Evolutionary conservation across 2,329 filamentous ascomycete species (phyloP), one percentile per base, ranked within the genome.

Genomic region (Cladophialophora exuberans): DNA sequence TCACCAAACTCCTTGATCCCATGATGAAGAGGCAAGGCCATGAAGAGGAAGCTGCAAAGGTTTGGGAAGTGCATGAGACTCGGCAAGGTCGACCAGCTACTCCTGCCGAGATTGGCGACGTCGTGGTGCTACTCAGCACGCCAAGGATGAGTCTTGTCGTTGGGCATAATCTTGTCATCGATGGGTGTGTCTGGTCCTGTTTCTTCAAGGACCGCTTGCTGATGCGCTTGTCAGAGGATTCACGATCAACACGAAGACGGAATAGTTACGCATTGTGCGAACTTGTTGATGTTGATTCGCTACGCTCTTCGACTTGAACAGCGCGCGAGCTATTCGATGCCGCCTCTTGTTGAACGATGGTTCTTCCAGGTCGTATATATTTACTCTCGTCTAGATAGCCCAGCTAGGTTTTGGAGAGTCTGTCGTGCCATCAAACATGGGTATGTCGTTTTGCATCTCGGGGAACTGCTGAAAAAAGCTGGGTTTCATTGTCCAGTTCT

Each of bases 401-500:
- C 54, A 60, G 22, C 31, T 50, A 6, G 45, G 38, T 28, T 54
- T 51, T 17, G 57, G 47, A 25, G 52, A 52, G 11, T 60, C 52
- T 31, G 45, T 22, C 15, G 58, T 26, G 22, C 56, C 55, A 7
- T 59, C 52, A 36, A 36, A 58, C 4, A 56, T 48, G 10, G 57
- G 54, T 45, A 63, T 63, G 39, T 63, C 61, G 44, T 62, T 54
- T 38, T 57, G 53, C 61, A 63, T 62, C 44, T 63, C 61, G 4
- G 61, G 61, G 48, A 62, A 63, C 28, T 52, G 46, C 25, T 59
- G 55, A 44, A 63, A 63, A 38, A 63, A 63, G 4, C 31, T 52
- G n/a, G 61, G 61, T 25, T 53, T 52, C 61, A 63, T 63, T n/a
- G 61, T 63, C 59, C 59, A 63, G n/a, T 62, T 60, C 35, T 58